Evolutionary conservation across 768 basidiomycete genomes (phyloP).

Genomic region (Podaxis mareebaensis): DNA sequence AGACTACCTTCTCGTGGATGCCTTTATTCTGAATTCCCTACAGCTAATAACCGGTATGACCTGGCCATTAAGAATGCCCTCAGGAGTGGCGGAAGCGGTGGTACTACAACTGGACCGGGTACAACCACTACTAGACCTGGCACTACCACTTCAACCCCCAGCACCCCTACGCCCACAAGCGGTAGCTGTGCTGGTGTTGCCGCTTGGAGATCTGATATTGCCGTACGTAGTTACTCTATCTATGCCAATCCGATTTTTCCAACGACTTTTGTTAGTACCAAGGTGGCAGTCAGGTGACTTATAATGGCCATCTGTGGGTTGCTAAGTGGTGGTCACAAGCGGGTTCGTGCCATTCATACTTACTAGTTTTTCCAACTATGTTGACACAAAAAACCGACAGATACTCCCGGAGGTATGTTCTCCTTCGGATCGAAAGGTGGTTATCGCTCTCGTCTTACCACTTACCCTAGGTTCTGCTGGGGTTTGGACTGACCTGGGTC

Average conservation of each 20-base stretch:
- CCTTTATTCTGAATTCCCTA: background rate
- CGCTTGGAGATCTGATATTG: constrained; percentile 37
- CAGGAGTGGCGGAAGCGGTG: constrained; percentile 22
- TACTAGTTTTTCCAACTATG: background rate
- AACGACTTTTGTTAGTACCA: constrained; percentile 34
- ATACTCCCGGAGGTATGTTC: constrained; percentile 32
- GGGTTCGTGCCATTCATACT: constrained; percentile 24
- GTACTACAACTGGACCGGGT: constrained; percentile 17
- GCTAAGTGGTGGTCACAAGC: constrained; percentile 49
- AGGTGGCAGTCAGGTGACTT: constrained; percentile 36
- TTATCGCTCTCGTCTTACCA: background rate
- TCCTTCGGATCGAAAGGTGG: background rate
- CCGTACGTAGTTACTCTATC: constrained; percentile 44
- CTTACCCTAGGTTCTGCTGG: constrained; percentile 27
- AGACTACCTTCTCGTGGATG: background rate
- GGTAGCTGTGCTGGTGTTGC: constrained; percentile 43
- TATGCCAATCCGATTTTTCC: constrained; percentile 2
- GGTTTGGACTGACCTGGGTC: constrained; percentile 36
- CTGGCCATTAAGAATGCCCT: constrained; percentile 42
- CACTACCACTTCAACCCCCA: constrained; percentile 25
- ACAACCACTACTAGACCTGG: constrained; percentile 20
- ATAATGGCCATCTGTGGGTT: constrained; percentile 50
- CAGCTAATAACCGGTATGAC: constrained; percentile 44
- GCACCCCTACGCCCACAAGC: constrained; percentile 17
- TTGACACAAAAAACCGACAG: constrained; percentile 15